These are phyloP conservation scores for Podospora anserina DNA, from an alignment of 495 filamentous ascomycete species.

Conservation along the genomic window DNA sequence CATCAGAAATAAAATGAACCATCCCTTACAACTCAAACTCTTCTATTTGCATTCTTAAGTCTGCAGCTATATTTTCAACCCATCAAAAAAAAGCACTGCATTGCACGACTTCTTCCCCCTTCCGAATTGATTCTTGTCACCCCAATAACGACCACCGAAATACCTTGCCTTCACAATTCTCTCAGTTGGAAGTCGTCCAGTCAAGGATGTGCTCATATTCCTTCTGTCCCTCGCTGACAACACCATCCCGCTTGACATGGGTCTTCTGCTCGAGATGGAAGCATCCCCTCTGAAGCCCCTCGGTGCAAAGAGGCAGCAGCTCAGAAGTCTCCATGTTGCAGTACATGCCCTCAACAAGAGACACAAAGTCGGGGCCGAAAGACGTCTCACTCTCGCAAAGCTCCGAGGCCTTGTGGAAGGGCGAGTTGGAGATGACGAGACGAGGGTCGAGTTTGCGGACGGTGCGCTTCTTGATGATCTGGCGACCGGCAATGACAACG, in stretches of 20 bases:
- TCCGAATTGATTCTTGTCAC: too few relatives aligned
- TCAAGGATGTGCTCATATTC: not conserved
- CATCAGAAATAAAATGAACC: too few relatives aligned
- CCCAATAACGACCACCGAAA: too few relatives aligned
- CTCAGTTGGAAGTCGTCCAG: not conserved
- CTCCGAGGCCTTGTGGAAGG: not conserved
- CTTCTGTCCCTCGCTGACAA: not conserved
- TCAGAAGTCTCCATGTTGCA: conserved; percentile 4
- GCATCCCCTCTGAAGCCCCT: not conserved
- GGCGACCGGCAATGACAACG: not conserved
- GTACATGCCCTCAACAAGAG: not conserved
- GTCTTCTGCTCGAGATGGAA: not conserved
- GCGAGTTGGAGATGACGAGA: not conserved
- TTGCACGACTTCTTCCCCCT: too few relatives aligned
- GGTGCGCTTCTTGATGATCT: not conserved
- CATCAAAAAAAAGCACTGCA: too few relatives aligned
- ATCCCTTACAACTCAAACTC: too few relatives aligned
- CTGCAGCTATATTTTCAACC: too few relatives aligned
- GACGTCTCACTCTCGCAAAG: not conserved
- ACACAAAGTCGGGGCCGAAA: not conserved
- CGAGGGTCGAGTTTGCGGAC: not conserved
- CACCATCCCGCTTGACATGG: not conserved
- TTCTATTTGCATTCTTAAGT: too few relatives aligned
- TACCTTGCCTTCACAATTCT: too few relatives aligned
- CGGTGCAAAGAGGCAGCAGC: not conserved